These are phyloP conservation scores for Boechera retrofracta DNA, from an alignment of 345 rosid genomes.

Conservation along the genomic window DNA sequence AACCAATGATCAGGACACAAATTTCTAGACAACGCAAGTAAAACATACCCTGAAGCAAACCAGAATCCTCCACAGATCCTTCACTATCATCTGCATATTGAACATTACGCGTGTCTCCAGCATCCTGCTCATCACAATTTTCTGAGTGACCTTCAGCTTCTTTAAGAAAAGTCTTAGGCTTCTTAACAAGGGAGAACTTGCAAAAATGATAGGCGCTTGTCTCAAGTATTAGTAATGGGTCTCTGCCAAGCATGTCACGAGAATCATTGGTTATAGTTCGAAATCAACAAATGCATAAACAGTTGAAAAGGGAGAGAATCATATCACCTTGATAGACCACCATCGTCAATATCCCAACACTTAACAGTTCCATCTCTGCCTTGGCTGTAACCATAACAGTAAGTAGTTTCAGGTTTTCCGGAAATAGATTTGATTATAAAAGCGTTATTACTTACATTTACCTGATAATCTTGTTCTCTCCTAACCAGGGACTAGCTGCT, in stretches of 20 bases:
- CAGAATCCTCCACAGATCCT: slow-evolving; percentile 43
- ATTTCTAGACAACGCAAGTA: slow-evolving; percentile 5
- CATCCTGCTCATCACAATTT: slow-evolving; percentile 40
- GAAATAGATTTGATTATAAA: neutral
- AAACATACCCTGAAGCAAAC: slow-evolving; percentile 50
- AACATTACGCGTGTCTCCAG: slow-evolving; percentile 34
- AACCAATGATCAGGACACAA: neutral
- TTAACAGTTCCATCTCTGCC: slow-evolving; percentile 97
- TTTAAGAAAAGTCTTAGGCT: slow-evolving; percentile 46
- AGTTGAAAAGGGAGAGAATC: neutral
- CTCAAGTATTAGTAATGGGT: slow-evolving; percentile 59
- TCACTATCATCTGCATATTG: slow-evolving; percentile 42
- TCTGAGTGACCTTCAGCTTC: slow-evolving; percentile 38
- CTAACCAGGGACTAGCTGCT: slow-evolving; percentile 63
- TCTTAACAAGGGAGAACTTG: slow-evolving; percentile 85
- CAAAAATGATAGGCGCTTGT: slow-evolving; percentile 88
- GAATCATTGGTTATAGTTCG: slow-evolving; percentile 1
- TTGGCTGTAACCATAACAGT: slow-evolving; percentile 57
- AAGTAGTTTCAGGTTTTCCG: neutral
- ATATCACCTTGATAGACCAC: slow-evolving; percentile 77
- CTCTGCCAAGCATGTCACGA: slow-evolving; percentile 48
- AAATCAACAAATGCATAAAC: neutral
- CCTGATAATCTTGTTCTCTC: slow-evolving; percentile 79
- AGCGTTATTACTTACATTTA: slow-evolving; percentile 9
- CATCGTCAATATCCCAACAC: slow-evolving; percentile 84